Evolutionary conservation across 2,329 filamentous ascomycete genomes (phyloP), one percentile per base, ranked within the genome.

Genomic region (Colletotrichum lupini): DNA sequence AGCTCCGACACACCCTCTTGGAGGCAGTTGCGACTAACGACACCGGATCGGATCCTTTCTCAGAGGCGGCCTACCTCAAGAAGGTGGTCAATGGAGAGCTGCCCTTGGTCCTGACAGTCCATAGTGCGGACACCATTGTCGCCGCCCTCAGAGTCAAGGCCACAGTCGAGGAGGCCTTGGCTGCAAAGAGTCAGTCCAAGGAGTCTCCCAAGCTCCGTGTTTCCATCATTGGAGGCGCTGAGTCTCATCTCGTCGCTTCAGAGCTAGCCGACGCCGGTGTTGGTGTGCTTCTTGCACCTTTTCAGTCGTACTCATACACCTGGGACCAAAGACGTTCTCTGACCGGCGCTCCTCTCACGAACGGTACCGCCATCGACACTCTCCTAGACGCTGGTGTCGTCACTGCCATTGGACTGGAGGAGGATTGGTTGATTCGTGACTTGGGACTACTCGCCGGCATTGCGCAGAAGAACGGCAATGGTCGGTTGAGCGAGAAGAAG

Each of bases 271-370:
- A 83, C 0, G 89, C 90, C 0, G 76, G 83, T 1, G 88, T 92
- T 0, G 86, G 88, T 71, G 89, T 93, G 24, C 87, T 93, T 30
- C 85, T 93, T 1, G 84, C 88, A 0, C 91, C 91, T 1, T 79
- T 92, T 14, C 87, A 90, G 75, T 86, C 89, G 0, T 90, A 88
- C 77, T 85, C 86, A 2, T 80, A 78, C 3, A 80, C 78, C 0
- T 93, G 91, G 92, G 90, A 92, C 74, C 84, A 91, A 80, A 87
- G 90, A 0, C 88, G 91, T 2, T 87, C 89, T 0, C 83, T 93
- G 12, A 87, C 90, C 0, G 92, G 92, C 1, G 91, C 91, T 5
- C 92, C 92, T 1, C 84, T 93, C 0, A 92, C 91, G 0, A 92
- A 92, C 76, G 90, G 91, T 30, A 93, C 91, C 1, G 86, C 87